Evolutionary conservation across 176 grass and related monocot genomes (phyloP).

Genomic region (Musa beccarii): DNA sequence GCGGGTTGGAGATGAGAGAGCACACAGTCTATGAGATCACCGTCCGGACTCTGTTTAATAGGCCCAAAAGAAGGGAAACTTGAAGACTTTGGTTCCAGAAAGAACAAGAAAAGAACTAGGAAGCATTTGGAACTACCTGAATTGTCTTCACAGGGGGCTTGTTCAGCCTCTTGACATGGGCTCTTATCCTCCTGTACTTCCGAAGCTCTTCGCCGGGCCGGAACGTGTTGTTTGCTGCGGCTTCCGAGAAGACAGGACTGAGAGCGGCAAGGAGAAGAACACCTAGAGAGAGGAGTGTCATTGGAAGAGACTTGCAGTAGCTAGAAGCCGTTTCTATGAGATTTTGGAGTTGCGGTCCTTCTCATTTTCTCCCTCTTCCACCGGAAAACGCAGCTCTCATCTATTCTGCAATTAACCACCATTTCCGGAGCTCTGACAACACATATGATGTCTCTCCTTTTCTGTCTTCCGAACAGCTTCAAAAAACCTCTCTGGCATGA

Average conservation of each 20-base stretch:
- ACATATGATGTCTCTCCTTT: background rate
- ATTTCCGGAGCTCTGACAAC: background rate
- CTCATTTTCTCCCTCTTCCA: background rate
- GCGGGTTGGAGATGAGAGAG: conserved; percentile 3
- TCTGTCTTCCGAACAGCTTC: background rate
- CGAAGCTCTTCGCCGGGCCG: conserved; percentile 49
- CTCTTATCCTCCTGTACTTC: conserved; percentile 53
- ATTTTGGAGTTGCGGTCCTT: conserved; percentile 15
- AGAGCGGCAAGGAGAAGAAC: background rate
- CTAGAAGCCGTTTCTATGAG: conserved; percentile 32
- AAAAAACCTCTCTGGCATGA: background rate
- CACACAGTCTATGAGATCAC: conserved; percentile 11
- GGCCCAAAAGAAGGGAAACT: background rate
- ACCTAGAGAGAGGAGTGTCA: background rate
- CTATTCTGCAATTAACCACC: background rate
- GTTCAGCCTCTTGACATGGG: conserved; percentile 64
- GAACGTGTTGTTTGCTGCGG: conserved; percentile 41
- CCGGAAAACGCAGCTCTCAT: background rate
- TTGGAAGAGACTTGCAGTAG: background rate
- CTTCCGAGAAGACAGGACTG: conserved; percentile 2
- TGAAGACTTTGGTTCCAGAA: background rate
- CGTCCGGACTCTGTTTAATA: conserved; percentile 45
- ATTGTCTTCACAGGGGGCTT: conserved; percentile 74
- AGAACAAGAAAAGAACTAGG: background rate
- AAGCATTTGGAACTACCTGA: conserved; percentile 35